Evolutionary conservation across 345 rosid genomes (phyloP).

Genomic region (Euclidium syriacum): DNA sequence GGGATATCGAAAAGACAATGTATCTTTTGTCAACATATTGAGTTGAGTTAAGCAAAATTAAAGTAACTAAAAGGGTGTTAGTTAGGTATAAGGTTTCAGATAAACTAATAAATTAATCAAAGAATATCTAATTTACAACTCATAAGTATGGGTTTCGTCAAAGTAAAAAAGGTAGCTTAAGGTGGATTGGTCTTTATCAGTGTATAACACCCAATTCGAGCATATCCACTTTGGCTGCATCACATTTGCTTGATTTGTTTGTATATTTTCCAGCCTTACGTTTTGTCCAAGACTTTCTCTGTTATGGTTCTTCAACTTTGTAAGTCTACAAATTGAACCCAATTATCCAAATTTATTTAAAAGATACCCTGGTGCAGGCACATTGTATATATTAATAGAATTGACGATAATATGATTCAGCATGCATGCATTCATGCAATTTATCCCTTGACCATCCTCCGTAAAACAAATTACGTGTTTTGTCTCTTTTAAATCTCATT

Average conservation of each 20-base stretch:
- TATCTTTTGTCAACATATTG: neutral
- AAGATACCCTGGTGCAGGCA: neutral
- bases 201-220: slow-evolving; percentile 31
- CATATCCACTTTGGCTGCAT: neutral
- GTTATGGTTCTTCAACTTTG: neutral
- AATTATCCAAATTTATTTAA: neutral
- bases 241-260: slow-evolving; percentile 3
- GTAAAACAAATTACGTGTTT: neutral
- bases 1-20: slow-evolving; percentile 12
- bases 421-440: too few species aligned
- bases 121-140: slow-evolving; percentile 14
- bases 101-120: neutral
- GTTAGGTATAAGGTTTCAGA: slow-evolving; percentile 27
- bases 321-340: neutral
- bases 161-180: slow-evolving; percentile 18
- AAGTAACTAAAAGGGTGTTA: neutral
- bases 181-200: slow-evolving; percentile 33
- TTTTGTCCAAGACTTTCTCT: slow-evolving; percentile 3
- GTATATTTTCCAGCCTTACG: neutral
- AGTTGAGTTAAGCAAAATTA: neutral
- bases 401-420: neutral
- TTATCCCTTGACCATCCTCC: neutral
- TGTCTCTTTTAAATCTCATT: neutral
- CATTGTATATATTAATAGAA: too few species aligned
- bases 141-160: slow-evolving; percentile 21